Conservation (phyloP, 192 early-diverging fungal species). For the Mortierella antarctica region DNA sequence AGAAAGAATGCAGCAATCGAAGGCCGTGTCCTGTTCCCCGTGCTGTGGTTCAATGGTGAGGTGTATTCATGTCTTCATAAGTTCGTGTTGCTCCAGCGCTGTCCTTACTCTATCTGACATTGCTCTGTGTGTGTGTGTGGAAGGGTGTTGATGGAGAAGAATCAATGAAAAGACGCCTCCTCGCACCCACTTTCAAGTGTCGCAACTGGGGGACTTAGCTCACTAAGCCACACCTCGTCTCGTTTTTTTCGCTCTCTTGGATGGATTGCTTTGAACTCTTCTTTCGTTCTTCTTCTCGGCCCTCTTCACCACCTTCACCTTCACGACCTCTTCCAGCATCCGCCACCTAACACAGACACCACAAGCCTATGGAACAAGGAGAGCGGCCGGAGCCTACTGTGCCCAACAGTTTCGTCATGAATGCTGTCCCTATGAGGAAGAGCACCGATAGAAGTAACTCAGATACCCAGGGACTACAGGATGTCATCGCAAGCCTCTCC, state of each 20-base stretch:
- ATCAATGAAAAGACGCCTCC: neutral
- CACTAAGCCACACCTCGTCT: slow-evolving; percentile 4
- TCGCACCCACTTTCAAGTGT: no score
- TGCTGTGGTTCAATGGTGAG: no score
- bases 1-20: no score
- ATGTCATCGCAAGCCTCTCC: no score
- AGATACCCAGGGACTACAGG: no score
- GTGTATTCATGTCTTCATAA: neutral
- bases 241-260: neutral
- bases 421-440: no score
- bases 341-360: no score
- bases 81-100: neutral
- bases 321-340: no score
- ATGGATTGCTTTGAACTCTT: neutral
- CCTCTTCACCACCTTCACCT: neutral
- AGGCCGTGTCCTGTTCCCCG: no score
- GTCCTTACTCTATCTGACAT: slow-evolving; percentile 55
- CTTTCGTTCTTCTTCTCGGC: neutral
- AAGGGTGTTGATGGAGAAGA: slow-evolving; percentile 1
- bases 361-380: neutral
- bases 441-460: no score
- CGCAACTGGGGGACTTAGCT: no score
- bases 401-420: no score
- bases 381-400: neutral
- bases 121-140: slow-evolving; percentile 7